Evolutionary conservation across 202 grass and related monocot genomes (phyloP).

Genomic region (Musa balbisiana): DNA sequence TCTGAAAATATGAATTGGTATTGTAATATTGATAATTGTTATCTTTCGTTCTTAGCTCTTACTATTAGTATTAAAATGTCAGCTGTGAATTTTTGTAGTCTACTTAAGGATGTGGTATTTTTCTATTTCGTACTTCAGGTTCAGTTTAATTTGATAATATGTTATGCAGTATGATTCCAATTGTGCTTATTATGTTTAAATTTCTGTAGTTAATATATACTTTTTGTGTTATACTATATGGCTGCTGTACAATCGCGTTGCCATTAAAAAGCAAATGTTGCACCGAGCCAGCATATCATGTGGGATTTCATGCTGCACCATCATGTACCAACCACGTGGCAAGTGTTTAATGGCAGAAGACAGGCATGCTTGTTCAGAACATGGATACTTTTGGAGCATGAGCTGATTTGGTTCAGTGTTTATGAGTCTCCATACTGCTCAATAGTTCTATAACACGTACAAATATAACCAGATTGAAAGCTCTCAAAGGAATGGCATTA

Average conservation of each 20-base stretch:
- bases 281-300: no score
- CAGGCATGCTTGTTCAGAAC: background rate
- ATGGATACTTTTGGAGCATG: background rate
- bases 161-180: background rate
- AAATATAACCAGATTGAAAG: no score
- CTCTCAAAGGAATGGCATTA: no score
- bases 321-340: no score
- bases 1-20: conserved; percentile 99
- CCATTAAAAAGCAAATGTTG: background rate
- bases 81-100: background rate
- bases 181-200: background rate
- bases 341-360: background rate
- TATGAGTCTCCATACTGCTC: no score
- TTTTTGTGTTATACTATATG: no score
- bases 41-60: background rate
- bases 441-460: no score
- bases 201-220: background rate
- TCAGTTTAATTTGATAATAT: background rate
- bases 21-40: background rate
- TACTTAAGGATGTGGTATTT: background rate
- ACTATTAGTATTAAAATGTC: background rate
- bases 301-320: no score
- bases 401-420: no score
- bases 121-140: no score
- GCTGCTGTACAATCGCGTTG: background rate